Conservation (phyloP, 495 filamentous ascomycete genomes). For the Penicillium manginii region DNA sequence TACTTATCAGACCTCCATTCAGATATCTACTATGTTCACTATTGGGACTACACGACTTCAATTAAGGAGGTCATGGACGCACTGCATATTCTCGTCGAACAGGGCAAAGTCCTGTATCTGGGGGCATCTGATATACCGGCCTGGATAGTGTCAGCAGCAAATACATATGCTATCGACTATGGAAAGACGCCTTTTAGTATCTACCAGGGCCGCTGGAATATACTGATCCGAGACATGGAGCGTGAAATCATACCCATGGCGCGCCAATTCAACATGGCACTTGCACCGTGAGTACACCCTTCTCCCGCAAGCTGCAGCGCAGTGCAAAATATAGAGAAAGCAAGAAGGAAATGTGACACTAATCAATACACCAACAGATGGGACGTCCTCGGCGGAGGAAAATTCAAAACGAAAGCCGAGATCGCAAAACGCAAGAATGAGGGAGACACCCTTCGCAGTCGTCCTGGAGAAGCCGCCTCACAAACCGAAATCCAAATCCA, state of each 20-base stretch:
- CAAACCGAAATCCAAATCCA: constrained; percentile 44
- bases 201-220: constrained; percentile 34
- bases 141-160: constrained; percentile 39
- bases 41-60: constrained; percentile 50
- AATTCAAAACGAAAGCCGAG: constrained; percentile 48
- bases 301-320: background rate
- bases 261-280: constrained; percentile 57
- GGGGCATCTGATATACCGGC: constrained; percentile 47
- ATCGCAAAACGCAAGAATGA: constrained; percentile 34
- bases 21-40: constrained; percentile 36
- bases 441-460: constrained; percentile 30
- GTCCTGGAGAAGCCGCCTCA: background rate
- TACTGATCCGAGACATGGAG: constrained; percentile 51
- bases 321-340: background rate
- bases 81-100: constrained; percentile 40
- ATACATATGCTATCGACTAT: constrained; percentile 32
- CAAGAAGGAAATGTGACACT: background rate
- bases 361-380: constrained; percentile 27
- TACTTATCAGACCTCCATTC: background rate
- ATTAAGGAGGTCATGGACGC: constrained; percentile 50
- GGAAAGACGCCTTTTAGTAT: constrained; percentile 26
- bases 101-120: constrained; percentile 53
- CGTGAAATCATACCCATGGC: constrained; percentile 63
- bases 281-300: constrained; percentile 40
- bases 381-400: constrained; percentile 55